Base-by-base conservation (phyloP, 192 early-diverging fungal genomes). In the Chytriomyces hyalinus region DNA sequence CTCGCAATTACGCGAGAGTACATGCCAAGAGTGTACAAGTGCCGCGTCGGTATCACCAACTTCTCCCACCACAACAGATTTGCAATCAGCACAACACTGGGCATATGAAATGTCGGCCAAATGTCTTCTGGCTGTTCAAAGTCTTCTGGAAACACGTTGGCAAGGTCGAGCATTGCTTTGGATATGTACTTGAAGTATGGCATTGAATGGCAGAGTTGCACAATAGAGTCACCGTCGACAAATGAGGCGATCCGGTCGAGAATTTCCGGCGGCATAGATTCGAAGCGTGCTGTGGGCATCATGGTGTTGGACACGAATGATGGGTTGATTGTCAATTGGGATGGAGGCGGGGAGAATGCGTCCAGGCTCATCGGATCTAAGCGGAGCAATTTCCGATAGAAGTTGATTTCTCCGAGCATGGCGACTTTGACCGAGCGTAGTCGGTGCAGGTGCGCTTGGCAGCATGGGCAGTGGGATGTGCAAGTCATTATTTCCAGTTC, bases 371-470 rank as follows among this genome's bases (percentile, higher is more conserved):
- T 36, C 36, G 36, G 36, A 36, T 36, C 36, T 36, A 36, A 36
- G 36, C 36, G 36, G 36, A 67, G 65, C 43, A 67, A 46, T 43
- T 67, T 67, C 48, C 65, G 24, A 9, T 49, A 67, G 22, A 67
- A 13, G 44, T 67, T 67, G 36, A 67, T 46, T 67, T 67, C 65
- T 28, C 44, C 65, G 65, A 67, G 65, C 17, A 46, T 46, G n/a
- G 43, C 65, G 17, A 47, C 43, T 2, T 67, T 46, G 36, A 36
- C 36, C 36, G 36, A 36, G 36, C 36, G 36, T 2, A 36, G 36
- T 36, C 36, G 36, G 36, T 36, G 36, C 36, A 36, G 36, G 36
- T 36, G 36, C 36, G 36, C 1, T 36, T 36, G 36, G 36, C 36
- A 36, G 36, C 36, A 36, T 36, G 36, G 2, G 36, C 36, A 36